Evolutionary conservation across 345 rosid genomes (phyloP), one percentile per base, ranked within the genome.

Genomic region (Brassica incana): DNA sequence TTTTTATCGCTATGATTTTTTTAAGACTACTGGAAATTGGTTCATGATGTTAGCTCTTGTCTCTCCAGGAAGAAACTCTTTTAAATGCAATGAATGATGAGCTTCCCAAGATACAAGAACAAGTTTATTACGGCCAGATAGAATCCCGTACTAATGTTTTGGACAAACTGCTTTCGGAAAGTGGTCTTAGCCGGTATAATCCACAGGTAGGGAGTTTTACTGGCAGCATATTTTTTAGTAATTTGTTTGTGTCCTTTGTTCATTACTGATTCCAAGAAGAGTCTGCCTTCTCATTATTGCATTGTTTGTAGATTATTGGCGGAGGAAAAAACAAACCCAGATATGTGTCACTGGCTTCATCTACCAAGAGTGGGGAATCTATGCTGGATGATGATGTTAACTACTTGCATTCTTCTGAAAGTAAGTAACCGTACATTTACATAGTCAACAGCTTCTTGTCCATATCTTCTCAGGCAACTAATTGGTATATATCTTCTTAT

Each of bases 11-110:
- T n/a, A n/a, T n/a, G n/a, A n/a, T n/a, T n/a, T n/a, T n/a, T n/a
- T n/a, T n/a, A n/a, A n/a, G n/a, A n/a, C n/a, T n/a, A 61, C 52
- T 63, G 65, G 38, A 73, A 61, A 15, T 67, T 67, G 27, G 61
- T 54, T 67, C 66, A 62, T 81, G 75, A 73, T 72, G 80, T 71
- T 76, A 65, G 64, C 36, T 38, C 73, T 76, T 74, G 29, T 74
- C 56, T 72, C 85, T 67, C 65, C 87, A 95, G 98, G 99, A 93
- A 81, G 88, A 82, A 75, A 60, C 92, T 71, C 97, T 93, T 70
- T 79, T 88, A 81, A 93, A 72, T 87, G 94, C 98, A 77, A 93
- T 95, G 97, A 95, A 93, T 79, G 98, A 91, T 23, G 98, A 95
- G 82, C 96, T 93, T 79, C 88, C 92, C 58, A 95, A 87, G 85